phyloP scores from a whole-genome alignment of 2,329 filamentous ascomycete genomes.

The Helotiales sp. region DNA sequence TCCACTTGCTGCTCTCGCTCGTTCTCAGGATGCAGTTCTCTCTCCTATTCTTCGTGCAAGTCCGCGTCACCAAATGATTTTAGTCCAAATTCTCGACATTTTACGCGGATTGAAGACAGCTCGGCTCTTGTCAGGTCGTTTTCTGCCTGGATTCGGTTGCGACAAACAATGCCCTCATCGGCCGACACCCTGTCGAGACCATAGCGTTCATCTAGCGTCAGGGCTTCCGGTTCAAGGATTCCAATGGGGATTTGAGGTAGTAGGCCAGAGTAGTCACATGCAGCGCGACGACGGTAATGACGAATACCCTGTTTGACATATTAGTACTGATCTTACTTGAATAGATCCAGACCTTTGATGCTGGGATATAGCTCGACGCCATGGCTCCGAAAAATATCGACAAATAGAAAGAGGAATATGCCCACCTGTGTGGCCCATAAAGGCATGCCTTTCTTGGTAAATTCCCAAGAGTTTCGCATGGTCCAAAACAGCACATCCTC shows the following conservation, averaged over 20 bases:
- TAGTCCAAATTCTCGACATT: conserved; percentile 47
- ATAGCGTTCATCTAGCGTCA: conserved; percentile 58
- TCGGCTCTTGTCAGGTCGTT: conserved; percentile 16
- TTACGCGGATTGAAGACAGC: conserved; percentile 32
- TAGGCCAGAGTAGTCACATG: conserved; percentile 15
- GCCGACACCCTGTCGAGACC: conserved; percentile 24
- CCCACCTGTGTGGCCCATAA: conserved; percentile 62
- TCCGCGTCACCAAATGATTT: conserved; percentile 43
- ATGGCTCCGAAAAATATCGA: too few relatives aligned
- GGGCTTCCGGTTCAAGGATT: conserved; percentile 60
- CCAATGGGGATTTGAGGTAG: conserved; percentile 9
- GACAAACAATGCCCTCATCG: conserved; percentile 6
- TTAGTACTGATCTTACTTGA: not conserved
- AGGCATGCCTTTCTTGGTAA: conserved; percentile 55
- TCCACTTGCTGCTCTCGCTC: conserved; percentile 64
- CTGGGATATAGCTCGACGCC: too few relatives aligned
- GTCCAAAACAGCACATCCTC: conserved; percentile 63
- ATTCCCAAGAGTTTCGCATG: conserved; percentile 60
- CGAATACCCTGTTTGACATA: conserved; percentile 49
- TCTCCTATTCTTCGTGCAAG: conserved; percentile 70
- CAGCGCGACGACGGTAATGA: conserved; percentile 46
- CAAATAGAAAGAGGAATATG: not conserved
- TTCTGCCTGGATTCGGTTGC: conserved; percentile 10
- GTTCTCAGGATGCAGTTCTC: conserved; percentile 68
- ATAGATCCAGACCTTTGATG: too few relatives aligned